Conservation (phyloP, 257 asterid species). For the Gynochthodes officinalis region DNA sequence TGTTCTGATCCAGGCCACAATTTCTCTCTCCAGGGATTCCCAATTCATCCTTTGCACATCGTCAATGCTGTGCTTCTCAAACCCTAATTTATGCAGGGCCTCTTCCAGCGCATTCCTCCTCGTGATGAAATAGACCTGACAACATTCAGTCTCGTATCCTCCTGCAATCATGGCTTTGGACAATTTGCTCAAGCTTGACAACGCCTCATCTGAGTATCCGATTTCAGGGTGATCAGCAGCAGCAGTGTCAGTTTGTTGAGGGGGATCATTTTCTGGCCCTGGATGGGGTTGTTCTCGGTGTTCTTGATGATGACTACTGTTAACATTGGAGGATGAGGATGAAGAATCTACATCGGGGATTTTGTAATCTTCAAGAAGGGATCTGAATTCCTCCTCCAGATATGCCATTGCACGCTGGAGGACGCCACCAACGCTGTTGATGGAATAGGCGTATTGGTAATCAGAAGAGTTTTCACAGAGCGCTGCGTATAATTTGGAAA, state of each 20-base stretch:
- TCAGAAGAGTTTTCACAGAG: slow-evolving; percentile 43
- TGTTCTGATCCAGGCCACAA: slow-evolving; percentile 53
- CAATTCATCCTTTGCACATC: slow-evolving; percentile 74
- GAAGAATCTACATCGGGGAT: slow-evolving; percentile 5
- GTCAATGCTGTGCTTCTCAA: slow-evolving; percentile 67
- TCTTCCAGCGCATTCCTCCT: slow-evolving; percentile 66
- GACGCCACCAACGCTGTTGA: slow-evolving; percentile 58
- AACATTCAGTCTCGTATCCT: slow-evolving; percentile 69
- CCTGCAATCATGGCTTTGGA: slow-evolving; percentile 49
- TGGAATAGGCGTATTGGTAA: slow-evolving; percentile 48
- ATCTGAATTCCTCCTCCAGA: slow-evolving; percentile 70
- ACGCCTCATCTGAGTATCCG: slow-evolving; percentile 46
- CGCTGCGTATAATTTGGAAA: slow-evolving; percentile 36
- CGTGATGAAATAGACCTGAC: slow-evolving; percentile 48
- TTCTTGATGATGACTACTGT: not conserved
- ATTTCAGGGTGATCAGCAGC: slow-evolving; percentile 18
- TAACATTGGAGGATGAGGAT: not conserved
- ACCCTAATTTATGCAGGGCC: slow-evolving; percentile 46
- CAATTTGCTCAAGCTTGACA: slow-evolving; percentile 33
- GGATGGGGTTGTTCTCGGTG: slow-evolving; percentile 17
- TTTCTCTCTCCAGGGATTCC: slow-evolving; percentile 72
- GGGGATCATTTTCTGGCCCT: not conserved
- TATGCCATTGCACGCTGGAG: slow-evolving; percentile 68
- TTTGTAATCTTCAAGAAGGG: slow-evolving; percentile 50
- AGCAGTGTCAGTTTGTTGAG: no score